phyloP scores from a whole-genome alignment of 1,284 basidiomycete genomes.

The Porodaedalea pini region DNA sequence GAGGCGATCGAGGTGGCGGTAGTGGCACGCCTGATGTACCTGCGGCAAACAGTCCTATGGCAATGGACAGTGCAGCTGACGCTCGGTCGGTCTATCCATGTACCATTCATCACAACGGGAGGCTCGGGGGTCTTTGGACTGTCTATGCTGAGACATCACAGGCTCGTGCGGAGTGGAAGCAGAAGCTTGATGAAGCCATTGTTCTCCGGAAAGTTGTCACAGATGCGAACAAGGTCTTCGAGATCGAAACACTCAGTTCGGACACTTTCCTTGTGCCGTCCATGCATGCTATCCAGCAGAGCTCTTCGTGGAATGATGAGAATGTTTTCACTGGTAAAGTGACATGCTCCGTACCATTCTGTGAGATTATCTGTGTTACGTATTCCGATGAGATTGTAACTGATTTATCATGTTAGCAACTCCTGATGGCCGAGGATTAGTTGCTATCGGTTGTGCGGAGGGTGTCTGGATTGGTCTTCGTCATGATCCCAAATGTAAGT shows the following conservation, averaged over 20 bases:
- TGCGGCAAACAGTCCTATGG: slow-evolving; percentile 33
- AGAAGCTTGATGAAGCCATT: slow-evolving; percentile 85
- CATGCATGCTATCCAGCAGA: slow-evolving; percentile 42
- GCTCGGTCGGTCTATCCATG: slow-evolving; percentile 77
- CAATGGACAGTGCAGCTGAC: slow-evolving; percentile 50
- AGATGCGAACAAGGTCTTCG: slow-evolving; percentile 90
- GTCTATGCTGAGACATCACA: slow-evolving; percentile 80
- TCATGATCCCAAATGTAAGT: slow-evolving; percentile 78
- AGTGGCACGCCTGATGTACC: slow-evolving; percentile 31
- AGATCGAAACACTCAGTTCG: slow-evolving; percentile 79
- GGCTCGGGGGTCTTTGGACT: slow-evolving; percentile 77
- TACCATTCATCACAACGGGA: slow-evolving; percentile 81
- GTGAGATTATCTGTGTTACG: slow-evolving; percentile 44
- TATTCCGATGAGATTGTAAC: slow-evolving; percentile 14
- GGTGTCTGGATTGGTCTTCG: slow-evolving; percentile 97
- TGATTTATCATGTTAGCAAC: slow-evolving; percentile 49
- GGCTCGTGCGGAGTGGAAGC: slow-evolving; percentile 83
- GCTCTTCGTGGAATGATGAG: slow-evolving; percentile 64
- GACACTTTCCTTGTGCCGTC: slow-evolving; percentile 81
- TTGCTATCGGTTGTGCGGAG: slow-evolving; percentile 92
- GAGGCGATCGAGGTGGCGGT: slow-evolving; percentile 32
- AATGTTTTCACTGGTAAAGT: slow-evolving; percentile 83
- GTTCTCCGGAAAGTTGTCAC: slow-evolving; percentile 83
- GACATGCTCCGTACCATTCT: slow-evolving; percentile 90
- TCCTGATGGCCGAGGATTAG: slow-evolving; percentile 76